Evolutionary conservation across 129 eudicot species (phyloP).

Genomic region (Pseudognaphalium luteoalbum): DNA sequence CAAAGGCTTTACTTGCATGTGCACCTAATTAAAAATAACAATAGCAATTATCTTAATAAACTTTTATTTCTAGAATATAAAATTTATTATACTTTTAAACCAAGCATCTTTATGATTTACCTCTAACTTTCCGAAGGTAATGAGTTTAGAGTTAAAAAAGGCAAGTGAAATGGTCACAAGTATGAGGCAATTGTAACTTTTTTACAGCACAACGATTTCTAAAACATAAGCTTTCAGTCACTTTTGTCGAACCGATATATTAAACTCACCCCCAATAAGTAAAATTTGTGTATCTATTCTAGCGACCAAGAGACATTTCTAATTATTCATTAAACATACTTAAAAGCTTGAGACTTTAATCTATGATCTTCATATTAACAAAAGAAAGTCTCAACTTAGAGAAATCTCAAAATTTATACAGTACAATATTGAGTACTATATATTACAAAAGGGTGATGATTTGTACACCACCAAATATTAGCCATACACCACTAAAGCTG

Average conservation of each 20-base stretch:
- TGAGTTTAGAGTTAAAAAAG: neutral
- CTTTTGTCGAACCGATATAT: no score
- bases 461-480: no score
- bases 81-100: neutral
- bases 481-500: no score
- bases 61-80: neutral
- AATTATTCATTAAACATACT: neutral
- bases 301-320: neutral
- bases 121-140: neutral
- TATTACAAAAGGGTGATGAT: neutral
- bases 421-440: no score
- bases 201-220: neutral
- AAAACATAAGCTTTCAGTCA: no score
- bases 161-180: neutral
- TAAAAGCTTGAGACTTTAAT: neutral
- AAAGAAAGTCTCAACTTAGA: no score
- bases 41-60: neutral
- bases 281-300: no score
- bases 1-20: constrained; percentile 24
- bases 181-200: neutral
- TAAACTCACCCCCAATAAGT: neutral
- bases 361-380: neutral
- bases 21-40: neutral
- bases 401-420: no score
- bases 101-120: neutral